A percentile compares a stretch with the other conserved stretches of the same genome.
Evolutionary conservation across 176 grass and related monocot species (phyloP).

Genomic region (Guadua angustifolia): DNA sequence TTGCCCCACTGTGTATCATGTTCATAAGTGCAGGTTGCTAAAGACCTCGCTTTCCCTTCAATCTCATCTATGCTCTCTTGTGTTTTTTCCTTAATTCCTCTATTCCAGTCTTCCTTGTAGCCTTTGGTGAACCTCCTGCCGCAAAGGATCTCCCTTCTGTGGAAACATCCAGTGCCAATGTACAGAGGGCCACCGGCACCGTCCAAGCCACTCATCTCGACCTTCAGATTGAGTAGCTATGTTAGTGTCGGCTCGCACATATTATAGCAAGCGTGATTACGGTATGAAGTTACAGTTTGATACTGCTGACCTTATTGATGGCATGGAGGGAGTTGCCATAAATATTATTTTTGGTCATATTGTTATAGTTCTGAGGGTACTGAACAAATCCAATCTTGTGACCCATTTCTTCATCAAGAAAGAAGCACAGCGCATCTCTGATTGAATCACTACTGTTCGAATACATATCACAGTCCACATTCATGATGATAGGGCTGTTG

Average conservation of each 20-base stretch:
- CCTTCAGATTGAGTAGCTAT: conserved; percentile 50
- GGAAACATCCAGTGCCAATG: conserved; percentile 78
- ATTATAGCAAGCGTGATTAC: conserved; percentile 19
- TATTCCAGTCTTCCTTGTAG: conserved; percentile 60
- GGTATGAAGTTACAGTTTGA: conserved; percentile 15
- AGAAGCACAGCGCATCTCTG: conserved; percentile 72
- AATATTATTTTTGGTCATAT: conserved; percentile 72
- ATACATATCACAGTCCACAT: conserved; percentile 94
- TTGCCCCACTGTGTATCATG: conserved; percentile 69
- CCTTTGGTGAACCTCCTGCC: conserved; percentile 60
- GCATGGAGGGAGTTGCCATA: conserved; percentile 62
- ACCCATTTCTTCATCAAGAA: conserved; percentile 78
- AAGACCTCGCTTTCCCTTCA: conserved; percentile 54
- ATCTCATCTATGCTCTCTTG: conserved; percentile 26
- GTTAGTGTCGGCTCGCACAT: neutral
- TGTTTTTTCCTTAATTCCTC: conserved; percentile 33
- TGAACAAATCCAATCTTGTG: conserved; percentile 77
- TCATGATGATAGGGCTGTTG: conserved; percentile 78
- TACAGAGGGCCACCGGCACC: conserved; percentile 62
- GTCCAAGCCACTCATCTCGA: conserved; percentile 60
- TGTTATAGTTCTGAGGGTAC: conserved; percentile 70
- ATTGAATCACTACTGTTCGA: conserved; percentile 74
- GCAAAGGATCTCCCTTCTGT: conserved; percentile 70
- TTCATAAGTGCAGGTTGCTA: conserved; percentile 67
- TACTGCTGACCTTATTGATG: conserved; percentile 47